phyloP scores from a whole-genome alignment of 345 rosid genomes.

The Arabidopsis suecica region DNA sequence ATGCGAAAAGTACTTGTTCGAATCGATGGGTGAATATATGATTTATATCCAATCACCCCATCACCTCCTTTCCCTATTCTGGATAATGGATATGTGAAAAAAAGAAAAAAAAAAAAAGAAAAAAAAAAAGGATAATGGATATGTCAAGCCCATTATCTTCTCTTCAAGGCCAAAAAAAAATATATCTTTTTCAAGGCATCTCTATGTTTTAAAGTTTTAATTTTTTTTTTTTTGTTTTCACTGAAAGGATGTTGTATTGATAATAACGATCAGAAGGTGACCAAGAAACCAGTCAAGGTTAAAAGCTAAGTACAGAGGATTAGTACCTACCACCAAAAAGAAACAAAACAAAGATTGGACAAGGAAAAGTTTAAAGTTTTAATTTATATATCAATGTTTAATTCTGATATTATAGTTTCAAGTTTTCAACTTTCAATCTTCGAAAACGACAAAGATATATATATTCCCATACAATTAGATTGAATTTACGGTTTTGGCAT shows the following conservation, averaged over 20 bases:
- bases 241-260: too few relatives aligned
- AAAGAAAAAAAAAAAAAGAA: too few relatives aligned
- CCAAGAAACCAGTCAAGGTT: too few relatives aligned
- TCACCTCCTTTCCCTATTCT: neutral
- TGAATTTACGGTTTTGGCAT: neutral
- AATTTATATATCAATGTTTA: too few relatives aligned
- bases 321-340: too few relatives aligned
- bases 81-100: too few relatives aligned
- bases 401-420: neutral
- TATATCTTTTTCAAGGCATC: neutral
- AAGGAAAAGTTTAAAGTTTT: neutral
- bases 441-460: constrained; percentile 2
- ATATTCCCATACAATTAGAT: neutral
- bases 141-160: constrained; percentile 1
- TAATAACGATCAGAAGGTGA: too few relatives aligned
- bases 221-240: too few relatives aligned
- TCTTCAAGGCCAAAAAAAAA: too few relatives aligned
- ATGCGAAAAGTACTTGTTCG: constrained; percentile 3
- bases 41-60: constrained; percentile 27
- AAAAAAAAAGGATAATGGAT: too few relatives aligned
- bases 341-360: too few relatives aligned
- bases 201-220: neutral
- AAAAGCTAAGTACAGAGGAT: too few relatives aligned
- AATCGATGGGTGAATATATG: constrained; percentile 20
- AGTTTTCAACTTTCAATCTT: neutral